Percentiles rank a stretch among this genome's conserved stretches.
phyloP scores from a whole-genome alignment of 140 eudicot species.

The Ambrosia hybrid region DNA sequence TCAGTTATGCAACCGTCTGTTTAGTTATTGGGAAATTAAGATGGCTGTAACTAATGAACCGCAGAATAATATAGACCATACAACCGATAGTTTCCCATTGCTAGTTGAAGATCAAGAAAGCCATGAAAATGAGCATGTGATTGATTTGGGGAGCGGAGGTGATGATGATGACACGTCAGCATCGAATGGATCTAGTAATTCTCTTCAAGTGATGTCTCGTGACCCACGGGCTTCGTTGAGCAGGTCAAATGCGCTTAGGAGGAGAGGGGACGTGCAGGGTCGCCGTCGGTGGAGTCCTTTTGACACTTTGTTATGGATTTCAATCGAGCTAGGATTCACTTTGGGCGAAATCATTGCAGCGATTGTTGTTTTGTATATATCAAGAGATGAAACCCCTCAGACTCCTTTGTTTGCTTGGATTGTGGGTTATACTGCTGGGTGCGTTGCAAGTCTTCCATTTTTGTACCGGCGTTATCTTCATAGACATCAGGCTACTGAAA shows the following conservation, averaged over 20 bases:
- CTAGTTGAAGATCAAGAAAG: slow-evolving; percentile 47
- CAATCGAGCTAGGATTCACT: slow-evolving; percentile 56
- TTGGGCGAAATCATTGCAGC: slow-evolving; percentile 65
- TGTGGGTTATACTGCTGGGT: slow-evolving; percentile 71
- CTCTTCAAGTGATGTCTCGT: slow-evolving; percentile 28
- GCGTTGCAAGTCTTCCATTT: slow-evolving; percentile 64
- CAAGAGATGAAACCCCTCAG: slow-evolving; percentile 64
- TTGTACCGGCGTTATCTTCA: slow-evolving; percentile 67
- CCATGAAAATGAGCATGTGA: slow-evolving; percentile 41
- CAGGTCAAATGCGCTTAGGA: slow-evolving; percentile 23
- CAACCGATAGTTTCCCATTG: slow-evolving; percentile 59
- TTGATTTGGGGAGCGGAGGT: slow-evolving; percentile 51
- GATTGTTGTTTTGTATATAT: slow-evolving; percentile 52
- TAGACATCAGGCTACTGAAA: slow-evolving; percentile 49
- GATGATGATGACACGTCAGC: slow-evolving; percentile 33
- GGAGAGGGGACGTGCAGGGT: slow-evolving; percentile 9
- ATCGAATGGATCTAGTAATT: slow-evolving; percentile 33
- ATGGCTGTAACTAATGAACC: slow-evolving; percentile 60
- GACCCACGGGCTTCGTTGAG: slow-evolving; percentile 34
- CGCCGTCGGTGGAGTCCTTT: slow-evolving; percentile 74
- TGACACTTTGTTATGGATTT: slow-evolving; percentile 61
- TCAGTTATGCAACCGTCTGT: slow-evolving; percentile 18
- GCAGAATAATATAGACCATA: slow-evolving; percentile 39
- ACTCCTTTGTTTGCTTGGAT: slow-evolving; percentile 83
- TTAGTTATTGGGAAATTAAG: slow-evolving; percentile 17